Evolutionary conservation across 1,139 yeast species (phyloP).

Genomic region (Casaregolazyma suthepensis): DNA sequence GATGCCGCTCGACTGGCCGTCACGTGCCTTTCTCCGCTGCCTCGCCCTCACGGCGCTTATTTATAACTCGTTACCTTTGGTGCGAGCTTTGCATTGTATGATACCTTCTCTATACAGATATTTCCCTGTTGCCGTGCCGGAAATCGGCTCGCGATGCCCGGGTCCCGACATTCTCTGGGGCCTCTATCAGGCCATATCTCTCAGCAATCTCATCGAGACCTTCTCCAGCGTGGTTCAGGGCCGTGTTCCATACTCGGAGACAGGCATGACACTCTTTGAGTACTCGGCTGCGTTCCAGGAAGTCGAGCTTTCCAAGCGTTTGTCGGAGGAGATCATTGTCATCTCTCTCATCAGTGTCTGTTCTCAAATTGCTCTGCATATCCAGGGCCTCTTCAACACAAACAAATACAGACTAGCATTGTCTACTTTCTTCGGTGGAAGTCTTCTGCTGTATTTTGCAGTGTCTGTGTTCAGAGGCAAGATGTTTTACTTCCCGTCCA

Average conservation of each 20-base stretch:
- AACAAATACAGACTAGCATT: conserved; percentile 56
- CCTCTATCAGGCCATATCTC: conserved; percentile 53
- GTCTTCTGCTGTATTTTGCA: conserved; percentile 45
- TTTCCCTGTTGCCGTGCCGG: not conserved
- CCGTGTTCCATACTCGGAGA: conserved; percentile 52
- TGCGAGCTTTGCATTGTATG: conserved; percentile 37
- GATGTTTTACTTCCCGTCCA: conserved; percentile 46
- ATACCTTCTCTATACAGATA: conserved; percentile 14
- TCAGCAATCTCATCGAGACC: conserved; percentile 64
- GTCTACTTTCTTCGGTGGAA: conserved; percentile 50
- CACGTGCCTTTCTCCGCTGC: conserved; percentile 34
- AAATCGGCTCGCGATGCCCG: conserved; percentile 16
- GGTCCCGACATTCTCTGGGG: conserved; percentile 55
- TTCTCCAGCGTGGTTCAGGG: conserved; percentile 59
- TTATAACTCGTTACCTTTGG: conserved; percentile 34
- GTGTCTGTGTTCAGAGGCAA: conserved; percentile 36
- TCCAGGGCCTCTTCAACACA: conserved; percentile 49
- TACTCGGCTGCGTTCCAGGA: conserved; percentile 72
- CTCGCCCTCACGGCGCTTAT: conserved; percentile 36
- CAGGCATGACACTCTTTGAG: conserved; percentile 68
- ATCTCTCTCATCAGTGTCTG: conserved; percentile 47
- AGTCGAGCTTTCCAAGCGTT: conserved; percentile 46
- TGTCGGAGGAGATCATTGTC: conserved; percentile 50
- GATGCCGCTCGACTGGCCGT: conserved; percentile 27
- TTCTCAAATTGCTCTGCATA: conserved; percentile 53